Conservation (phyloP, 495 filamentous ascomycete genomes). For the Aspergillus wentii region DNA sequence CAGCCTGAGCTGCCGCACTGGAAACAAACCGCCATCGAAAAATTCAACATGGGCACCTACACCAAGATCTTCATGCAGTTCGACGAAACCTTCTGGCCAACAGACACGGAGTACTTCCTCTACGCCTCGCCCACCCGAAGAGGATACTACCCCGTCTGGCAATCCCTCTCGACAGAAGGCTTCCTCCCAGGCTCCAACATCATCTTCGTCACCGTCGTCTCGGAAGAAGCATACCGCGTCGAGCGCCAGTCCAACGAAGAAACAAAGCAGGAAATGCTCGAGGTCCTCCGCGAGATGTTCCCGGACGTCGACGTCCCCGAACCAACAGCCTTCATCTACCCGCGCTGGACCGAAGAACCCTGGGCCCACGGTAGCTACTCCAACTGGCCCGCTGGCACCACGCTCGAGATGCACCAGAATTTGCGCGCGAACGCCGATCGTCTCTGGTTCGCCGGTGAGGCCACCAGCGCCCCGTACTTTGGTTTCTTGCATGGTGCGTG, state of each 20-base stretch:
- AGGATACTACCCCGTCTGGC: constrained; percentile 69
- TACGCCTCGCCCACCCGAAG: constrained; percentile 60
- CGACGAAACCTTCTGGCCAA: constrained; percentile 65
- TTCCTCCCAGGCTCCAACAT: constrained; percentile 63
- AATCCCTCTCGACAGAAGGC: constrained; percentile 55
- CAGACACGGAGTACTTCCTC: constrained; percentile 61
- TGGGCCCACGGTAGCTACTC: constrained; percentile 70
- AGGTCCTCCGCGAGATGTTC: constrained; percentile 62
- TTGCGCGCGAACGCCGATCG: constrained; percentile 62
- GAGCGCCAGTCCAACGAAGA: constrained; percentile 58
- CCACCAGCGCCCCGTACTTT: constrained; percentile 64
- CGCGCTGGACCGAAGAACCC: constrained; percentile 60
- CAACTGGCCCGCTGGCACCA: constrained; percentile 67
- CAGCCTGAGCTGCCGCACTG: constrained; percentile 56
- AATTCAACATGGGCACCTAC: constrained; percentile 71
- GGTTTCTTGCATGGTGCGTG: constrained; percentile 69
- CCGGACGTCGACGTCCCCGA: constrained; percentile 56
- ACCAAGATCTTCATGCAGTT: constrained; percentile 79
- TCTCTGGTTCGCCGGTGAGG: constrained; percentile 70
- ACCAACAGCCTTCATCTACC: constrained; percentile 64
- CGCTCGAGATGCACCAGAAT: constrained; percentile 66
- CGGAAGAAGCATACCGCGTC: constrained; percentile 54
- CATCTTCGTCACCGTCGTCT: constrained; percentile 66
- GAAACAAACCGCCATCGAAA: constrained; percentile 62
- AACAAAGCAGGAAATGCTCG: constrained; percentile 57